phyloP scores from a whole-genome alignment of 306 rosid species.

The Prunus padus region DNA sequence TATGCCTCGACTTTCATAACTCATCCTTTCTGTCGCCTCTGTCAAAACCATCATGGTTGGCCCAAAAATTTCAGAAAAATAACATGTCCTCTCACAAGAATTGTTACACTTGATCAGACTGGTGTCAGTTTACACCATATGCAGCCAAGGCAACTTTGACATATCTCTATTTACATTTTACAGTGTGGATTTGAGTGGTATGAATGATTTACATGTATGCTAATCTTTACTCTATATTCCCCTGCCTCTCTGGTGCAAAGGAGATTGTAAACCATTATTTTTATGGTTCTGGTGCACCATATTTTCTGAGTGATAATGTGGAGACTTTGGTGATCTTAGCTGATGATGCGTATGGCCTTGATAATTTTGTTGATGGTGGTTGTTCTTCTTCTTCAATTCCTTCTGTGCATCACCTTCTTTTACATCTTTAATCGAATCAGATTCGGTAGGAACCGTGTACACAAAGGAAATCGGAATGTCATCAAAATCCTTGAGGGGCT shows the following conservation, averaged over 20 bases:
- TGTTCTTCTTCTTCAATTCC: slow-evolving; percentile 40
- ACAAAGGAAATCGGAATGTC: slow-evolving; percentile 76
- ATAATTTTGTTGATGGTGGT: slow-evolving; percentile 22
- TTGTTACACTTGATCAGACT: neutral
- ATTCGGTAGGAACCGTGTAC: slow-evolving; percentile 50
- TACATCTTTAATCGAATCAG: slow-evolving; percentile 1
- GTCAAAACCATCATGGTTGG: neutral
- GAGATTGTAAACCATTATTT: slow-evolving; percentile 46
- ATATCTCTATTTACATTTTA: slow-evolving; percentile 54
- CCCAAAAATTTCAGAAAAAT: neutral
- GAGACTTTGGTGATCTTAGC: slow-evolving; percentile 44
- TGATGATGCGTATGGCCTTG: slow-evolving; percentile 29
- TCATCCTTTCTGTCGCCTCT: too few relatives aligned
- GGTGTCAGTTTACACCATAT: neutral
- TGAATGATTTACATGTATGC: slow-evolving; percentile 3
- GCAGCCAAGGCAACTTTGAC: slow-evolving; percentile 1
- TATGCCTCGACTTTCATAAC: too few relatives aligned
- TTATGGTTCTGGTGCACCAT: slow-evolving; percentile 15
- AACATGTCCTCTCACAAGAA: neutral
- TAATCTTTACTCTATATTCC: slow-evolving; percentile 20
- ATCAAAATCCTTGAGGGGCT: slow-evolving; percentile 67
- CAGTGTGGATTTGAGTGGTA: slow-evolving; percentile 4
- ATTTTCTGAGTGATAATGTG: slow-evolving; percentile 24
- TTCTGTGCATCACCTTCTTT: slow-evolving; percentile 30
- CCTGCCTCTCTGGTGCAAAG: slow-evolving; percentile 32